These are phyloP conservation scores for Argentina anserina DNA, from an alignment of 306 rosid species.

Conservation along the genomic window DNA sequence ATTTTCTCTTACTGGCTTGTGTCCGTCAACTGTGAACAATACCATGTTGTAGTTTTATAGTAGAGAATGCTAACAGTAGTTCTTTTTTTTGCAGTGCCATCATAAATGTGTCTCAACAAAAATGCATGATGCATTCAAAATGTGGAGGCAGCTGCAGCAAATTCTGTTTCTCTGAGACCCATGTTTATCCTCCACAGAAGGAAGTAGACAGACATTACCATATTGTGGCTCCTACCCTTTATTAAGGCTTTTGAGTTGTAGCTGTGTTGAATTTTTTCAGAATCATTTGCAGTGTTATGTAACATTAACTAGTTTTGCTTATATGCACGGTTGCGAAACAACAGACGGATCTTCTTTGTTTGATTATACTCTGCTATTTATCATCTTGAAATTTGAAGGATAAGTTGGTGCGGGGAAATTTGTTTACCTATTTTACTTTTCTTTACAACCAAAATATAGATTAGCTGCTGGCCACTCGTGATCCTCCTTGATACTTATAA, in stretches of 20 bases:
- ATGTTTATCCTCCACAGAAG: background rate
- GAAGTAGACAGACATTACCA: background rate
- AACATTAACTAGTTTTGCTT: background rate
- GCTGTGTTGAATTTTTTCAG: background rate
- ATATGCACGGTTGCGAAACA: background rate
- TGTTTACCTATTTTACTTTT: too few relatives aligned
- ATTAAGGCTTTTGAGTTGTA: background rate
- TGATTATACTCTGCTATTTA: background rate
- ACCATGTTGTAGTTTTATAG: background rate
- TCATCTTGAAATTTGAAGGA: background rate
- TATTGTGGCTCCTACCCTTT: background rate
- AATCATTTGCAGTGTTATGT: constrained; percentile 2
- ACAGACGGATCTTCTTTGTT: background rate
- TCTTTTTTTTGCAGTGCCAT: constrained; percentile 14
- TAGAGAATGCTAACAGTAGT: background rate
- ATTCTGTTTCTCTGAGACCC: background rate
- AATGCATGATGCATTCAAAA: too few relatives aligned
- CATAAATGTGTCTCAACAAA: background rate
- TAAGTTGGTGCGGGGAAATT: background rate
- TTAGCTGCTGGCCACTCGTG: too few relatives aligned
- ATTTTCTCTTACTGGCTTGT: too few relatives aligned
- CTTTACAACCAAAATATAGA: too few relatives aligned
- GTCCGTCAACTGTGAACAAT: background rate
- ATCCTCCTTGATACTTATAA: too few relatives aligned
- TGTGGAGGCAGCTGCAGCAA: background rate